These are phyloP conservation scores for Raffaelea ambrosiae DNA, from an alignment of 2,329 filamentous ascomycete species.

Conservation along the genomic window DNA sequence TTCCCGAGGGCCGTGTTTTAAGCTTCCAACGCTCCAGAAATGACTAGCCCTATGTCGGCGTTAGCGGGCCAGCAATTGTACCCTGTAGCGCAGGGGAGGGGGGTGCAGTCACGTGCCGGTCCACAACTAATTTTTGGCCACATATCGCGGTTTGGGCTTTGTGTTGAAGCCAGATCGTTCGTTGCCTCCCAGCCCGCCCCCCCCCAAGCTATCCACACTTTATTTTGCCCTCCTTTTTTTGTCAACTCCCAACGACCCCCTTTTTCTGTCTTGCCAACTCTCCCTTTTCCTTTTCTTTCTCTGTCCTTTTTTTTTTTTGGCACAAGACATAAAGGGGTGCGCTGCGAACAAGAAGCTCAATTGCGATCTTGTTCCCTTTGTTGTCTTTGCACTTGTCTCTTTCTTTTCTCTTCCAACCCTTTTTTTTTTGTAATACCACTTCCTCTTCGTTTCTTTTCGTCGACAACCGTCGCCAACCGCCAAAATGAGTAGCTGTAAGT, in stretches of 20 bases:
- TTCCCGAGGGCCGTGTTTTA: neutral
- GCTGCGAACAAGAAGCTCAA: conserved; percentile 1
- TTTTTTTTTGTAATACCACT: conserved; percentile 1
- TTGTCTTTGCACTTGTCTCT: conserved; percentile 1
- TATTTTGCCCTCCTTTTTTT: conserved; percentile 1
- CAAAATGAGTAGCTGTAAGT: conserved; percentile 30
- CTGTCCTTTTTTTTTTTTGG: neutral
- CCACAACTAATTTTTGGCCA: conserved; percentile 14
- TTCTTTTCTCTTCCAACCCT: conserved; percentile 1
- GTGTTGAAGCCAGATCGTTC: conserved; percentile 21
- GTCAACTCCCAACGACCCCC: neutral
- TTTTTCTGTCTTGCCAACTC: conserved; percentile 1
- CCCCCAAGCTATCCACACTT: neutral
- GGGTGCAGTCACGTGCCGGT: conserved; percentile 10
- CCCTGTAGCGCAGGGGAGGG: neutral
- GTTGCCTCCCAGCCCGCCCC: conserved; percentile 3
- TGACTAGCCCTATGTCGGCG: too few species aligned
- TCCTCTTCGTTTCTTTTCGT: conserved; percentile 5
- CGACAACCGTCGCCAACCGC: conserved; percentile 7
- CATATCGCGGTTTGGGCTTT: conserved; percentile 15
- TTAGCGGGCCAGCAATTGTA: too few species aligned
- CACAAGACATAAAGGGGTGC: conserved; percentile 4
- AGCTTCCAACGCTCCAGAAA: too few species aligned
- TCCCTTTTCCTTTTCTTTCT: neutral
- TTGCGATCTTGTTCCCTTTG: neutral